Evolutionary conservation across 2,329 filamentous ascomycete species (phyloP), one percentile per base, ranked within the genome.

Genomic region (Fusarium mundagurra): DNA sequence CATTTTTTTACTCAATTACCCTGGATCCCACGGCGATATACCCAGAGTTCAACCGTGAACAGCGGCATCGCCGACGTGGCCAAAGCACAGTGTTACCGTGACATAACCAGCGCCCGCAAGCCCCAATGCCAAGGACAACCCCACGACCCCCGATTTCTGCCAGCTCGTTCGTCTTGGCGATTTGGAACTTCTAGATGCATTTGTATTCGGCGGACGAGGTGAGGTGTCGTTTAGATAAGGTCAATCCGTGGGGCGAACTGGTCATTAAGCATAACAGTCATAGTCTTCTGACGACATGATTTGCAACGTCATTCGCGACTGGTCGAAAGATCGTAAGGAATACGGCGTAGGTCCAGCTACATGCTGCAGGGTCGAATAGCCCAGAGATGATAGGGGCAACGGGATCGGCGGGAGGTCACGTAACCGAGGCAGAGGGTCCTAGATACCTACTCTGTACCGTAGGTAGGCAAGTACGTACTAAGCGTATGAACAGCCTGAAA

Each of bases 81-180:
- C 27, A 55, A 43, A 41, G 33, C 24, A 50, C 50, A 44, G n/a
- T 33, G 27, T 70, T 39, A 48, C 39, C 29, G 24, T 66, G 63
- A 41, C 63, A 63, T 31, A 27, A 47, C 41, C 12, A 45, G 48
- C 67, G 67, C 53, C 67, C 67, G 67, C 67, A 70, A 60, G 22
- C 47, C 41, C 48, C 41, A 43, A 47, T 38, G 48, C 45, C 27
- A 55, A 66, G 33, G 51, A 38, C 8, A 50, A 60, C 36, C 39
- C 53, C 58, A 53, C 36, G 51, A 8, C 27, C 34, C 61, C 22
- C 24, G 27, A 22, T 44, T 38, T 33, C 12, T 38, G 24, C 47
- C 48, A 45, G 20, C 36, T 48, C 39, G 29, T 50, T 31, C 39
- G 20, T 34, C 36, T 64, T 43, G 58, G 58, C 62, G 59, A 64